Percentiles rank a stretch among this genome's conserved stretches.
phyloP scores from a whole-genome alignment of 192 early-diverging fungal genomes.

The Backusella luteola region DNA sequence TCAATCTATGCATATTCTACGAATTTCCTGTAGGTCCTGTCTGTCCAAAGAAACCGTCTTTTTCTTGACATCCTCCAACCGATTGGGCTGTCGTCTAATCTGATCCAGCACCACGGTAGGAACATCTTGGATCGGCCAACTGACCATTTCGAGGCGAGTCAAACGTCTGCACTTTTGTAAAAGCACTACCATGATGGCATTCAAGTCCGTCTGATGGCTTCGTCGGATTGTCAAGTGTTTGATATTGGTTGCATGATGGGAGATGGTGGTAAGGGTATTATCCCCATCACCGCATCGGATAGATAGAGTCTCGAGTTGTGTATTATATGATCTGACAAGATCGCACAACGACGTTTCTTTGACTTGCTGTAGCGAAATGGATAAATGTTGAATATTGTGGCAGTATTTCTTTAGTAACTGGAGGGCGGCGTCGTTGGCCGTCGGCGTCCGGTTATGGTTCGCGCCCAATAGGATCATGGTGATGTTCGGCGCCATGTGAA shows the following conservation, averaged over 20 bases:
- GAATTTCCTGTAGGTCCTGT: constrained; percentile 12
- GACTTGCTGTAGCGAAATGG: constrained; percentile 13
- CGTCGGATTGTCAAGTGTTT: constrained; percentile 1
- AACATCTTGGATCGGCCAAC: constrained; percentile 15
- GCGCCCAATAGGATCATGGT: constrained; percentile 6
- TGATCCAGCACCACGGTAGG: constrained; percentile 5
- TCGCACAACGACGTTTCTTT: constrained; percentile 4
- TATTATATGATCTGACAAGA: background rate
- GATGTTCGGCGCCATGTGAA: background rate
- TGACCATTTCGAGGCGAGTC: constrained; percentile 12
- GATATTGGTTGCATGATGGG: background rate
- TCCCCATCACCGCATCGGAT: constrained; percentile 9
- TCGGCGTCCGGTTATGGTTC: constrained; percentile 9
- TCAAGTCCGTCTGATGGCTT: background rate
- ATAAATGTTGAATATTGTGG: background rate
- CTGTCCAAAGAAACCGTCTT: constrained; percentile 1
- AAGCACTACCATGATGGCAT: background rate
- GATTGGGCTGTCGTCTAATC: background rate
- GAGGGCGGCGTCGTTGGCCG: constrained; percentile 3
- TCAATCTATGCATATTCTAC: constrained; percentile 13
- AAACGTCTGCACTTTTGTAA: constrained; percentile 6
- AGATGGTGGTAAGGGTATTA: background rate
- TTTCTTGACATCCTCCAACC: background rate
- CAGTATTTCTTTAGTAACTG: background rate
- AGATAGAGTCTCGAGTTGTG: background rate